phyloP scores from a whole-genome alignment of 1,284 basidiomycete species.

The Ceratobasidium sp. region DNA sequence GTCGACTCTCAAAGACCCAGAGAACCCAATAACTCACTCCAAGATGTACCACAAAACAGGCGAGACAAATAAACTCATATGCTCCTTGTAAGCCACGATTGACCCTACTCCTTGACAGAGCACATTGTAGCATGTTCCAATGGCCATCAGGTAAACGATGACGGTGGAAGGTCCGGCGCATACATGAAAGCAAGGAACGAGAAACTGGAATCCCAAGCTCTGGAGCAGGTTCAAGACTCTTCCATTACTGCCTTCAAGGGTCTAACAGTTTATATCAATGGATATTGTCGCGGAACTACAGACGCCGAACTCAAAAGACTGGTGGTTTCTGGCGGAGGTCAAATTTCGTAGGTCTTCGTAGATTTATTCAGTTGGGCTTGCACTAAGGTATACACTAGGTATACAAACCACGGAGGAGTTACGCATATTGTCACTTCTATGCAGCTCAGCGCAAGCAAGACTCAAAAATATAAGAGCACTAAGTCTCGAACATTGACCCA shows the following conservation, averaged over 20 bases:
- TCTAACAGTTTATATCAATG: conserved; percentile 31
- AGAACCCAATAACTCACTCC: conserved; percentile 42
- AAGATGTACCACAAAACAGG: conserved; percentile 35
- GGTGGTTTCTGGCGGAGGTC: conserved; percentile 39
- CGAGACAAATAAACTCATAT: too few species aligned
- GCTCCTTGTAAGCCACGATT: not conserved
- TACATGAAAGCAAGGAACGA: conserved; percentile 34
- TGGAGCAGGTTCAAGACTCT: conserved; percentile 10
- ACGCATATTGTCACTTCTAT: conserved; percentile 42
- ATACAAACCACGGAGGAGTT: conserved; percentile 34
- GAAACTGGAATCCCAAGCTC: conserved; percentile 38
- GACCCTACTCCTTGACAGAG: conserved; percentile 13
- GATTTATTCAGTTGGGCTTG: not conserved
- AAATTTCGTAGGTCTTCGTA: conserved; percentile 36
- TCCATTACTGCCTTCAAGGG: conserved; percentile 19
- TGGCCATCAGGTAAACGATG: conserved; percentile 40
- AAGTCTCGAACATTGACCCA: conserved; percentile 34
- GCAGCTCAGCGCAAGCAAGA: conserved; percentile 41
- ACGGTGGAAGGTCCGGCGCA: conserved; percentile 7
- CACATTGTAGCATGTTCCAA: conserved; percentile 39
- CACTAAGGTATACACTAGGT: not conserved
- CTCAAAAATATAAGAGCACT: conserved; percentile 35
- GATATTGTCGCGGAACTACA: conserved; percentile 38
- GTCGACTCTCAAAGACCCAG: conserved; percentile 38
- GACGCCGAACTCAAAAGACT: conserved; percentile 40